A percentile compares a stretch with the other conserved stretches of the same genome.
phyloP scores from a whole-genome alignment of 192 early-diverging fungal genomes.

The Coemansia sp. region DNA sequence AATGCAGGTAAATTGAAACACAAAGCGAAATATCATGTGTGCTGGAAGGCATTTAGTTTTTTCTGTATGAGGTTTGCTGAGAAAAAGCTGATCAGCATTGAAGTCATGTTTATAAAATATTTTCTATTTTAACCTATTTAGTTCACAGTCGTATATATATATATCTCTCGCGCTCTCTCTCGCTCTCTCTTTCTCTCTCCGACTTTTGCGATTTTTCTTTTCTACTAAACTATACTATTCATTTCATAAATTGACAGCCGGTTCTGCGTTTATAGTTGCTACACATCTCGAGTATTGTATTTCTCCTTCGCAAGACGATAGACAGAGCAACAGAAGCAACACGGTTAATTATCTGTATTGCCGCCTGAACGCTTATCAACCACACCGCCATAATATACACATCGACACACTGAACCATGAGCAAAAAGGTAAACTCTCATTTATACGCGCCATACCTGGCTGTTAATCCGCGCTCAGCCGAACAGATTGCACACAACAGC shows the following conservation, averaged over 20 bases:
- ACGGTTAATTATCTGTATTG: too few relatives aligned
- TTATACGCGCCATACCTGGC: slow-evolving; percentile 2
- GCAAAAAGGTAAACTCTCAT: neutral
- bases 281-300: too few relatives aligned
- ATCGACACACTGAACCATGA: neutral
- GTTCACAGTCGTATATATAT: too few relatives aligned
- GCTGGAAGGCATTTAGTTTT: neutral
- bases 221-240: neutral
- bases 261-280: neutral
- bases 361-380: too few relatives aligned
- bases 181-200: neutral
- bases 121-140: neutral
- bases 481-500: slow-evolving; percentile 22
- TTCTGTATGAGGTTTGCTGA: neutral
- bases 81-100: neutral
- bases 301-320: too few relatives aligned
- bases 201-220: neutral
- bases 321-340: too few relatives aligned
- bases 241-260: neutral
- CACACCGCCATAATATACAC: neutral
- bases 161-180: too few relatives aligned
- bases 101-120: neutral
- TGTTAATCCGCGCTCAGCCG: slow-evolving; percentile 9
- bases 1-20: neutral
- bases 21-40: neutral